Evolutionary conservation across 169 alveolate species (phyloP).

Genomic region (Cystoisospora suis): DNA sequence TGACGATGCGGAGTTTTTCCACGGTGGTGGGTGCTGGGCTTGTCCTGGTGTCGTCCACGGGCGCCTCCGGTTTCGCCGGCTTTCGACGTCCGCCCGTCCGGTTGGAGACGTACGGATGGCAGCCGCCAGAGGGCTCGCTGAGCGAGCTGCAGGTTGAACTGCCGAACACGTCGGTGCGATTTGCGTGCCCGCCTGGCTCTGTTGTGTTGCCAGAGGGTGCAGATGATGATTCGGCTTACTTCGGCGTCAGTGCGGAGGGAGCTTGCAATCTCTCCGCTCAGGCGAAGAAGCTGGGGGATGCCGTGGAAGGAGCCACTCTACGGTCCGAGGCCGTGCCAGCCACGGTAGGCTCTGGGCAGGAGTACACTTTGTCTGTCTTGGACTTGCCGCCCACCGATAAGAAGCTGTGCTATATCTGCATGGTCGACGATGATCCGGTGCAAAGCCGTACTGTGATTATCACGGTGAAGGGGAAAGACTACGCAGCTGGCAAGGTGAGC

Average conservation of each 20-base stretch:
- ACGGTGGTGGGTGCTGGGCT: no score
- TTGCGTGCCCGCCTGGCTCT: neutral
- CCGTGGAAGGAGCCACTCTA: neutral
- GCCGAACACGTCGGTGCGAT: neutral
- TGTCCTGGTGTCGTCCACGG: no score
- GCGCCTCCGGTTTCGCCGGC: no score
- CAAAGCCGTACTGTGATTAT: neutral
- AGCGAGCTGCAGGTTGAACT: no score
- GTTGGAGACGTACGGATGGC: no score
- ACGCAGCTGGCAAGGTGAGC: no score
- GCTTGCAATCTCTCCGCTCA: neutral
- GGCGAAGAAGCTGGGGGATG: neutral
- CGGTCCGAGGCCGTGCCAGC: no score
- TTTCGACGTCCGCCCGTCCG: no score
- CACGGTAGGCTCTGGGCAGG: no score
- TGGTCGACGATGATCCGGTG: neutral
- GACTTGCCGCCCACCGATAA: neutral
- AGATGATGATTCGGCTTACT: no score
- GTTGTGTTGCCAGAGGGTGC: neutral
- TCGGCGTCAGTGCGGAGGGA: neutral
- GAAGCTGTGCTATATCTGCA: slow-evolving; percentile 14
- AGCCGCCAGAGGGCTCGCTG: no score
- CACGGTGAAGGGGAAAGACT: neutral
- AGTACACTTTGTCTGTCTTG: neutral
- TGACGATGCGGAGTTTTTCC: no score